Evolutionary conservation across 148 eudicot species (phyloP).

Genomic region (Bassia scoparia): DNA sequence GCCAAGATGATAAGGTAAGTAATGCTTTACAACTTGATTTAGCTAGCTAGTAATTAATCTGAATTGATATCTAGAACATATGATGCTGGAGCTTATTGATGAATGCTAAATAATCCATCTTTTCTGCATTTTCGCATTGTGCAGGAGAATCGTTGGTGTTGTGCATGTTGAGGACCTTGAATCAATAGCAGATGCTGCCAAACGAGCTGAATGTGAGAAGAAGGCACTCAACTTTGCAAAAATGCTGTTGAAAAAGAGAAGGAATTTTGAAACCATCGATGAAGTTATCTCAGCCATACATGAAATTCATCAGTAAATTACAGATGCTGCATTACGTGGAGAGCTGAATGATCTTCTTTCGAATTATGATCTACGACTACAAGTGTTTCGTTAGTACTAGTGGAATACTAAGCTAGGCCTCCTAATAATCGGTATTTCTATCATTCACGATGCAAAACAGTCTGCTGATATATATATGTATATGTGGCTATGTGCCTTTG

Average conservation of each 20-base stretch:
- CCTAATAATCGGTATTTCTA: too few relatives aligned
- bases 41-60: not conserved
- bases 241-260: constrained; percentile 62
- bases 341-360: not conserved
- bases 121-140: constrained; percentile 9
- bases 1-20: constrained; percentile 90
- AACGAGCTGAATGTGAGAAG: constrained; percentile 76
- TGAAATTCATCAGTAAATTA: constrained; percentile 21
- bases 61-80: not conserved
- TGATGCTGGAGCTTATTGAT: not conserved
- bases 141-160: constrained; percentile 93
- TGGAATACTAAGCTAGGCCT: too few relatives aligned
- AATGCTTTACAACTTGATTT: not conserved
- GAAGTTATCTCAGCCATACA: constrained; percentile 60
- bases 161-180: constrained; percentile 96
- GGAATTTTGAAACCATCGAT: constrained; percentile 41
- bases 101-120: not conserved
- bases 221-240: constrained; percentile 82
- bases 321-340: not conserved
- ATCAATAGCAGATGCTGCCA: constrained; percentile 51
- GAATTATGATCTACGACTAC: too few relatives aligned
- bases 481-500: too few relatives aligned
- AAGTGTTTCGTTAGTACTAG: too few relatives aligned
- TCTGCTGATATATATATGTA: too few relatives aligned
- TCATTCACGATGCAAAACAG: too few relatives aligned